Evolutionary conservation across 176 grass and related monocot species (phyloP).

Genomic region (Rhynchospora breviuscula): DNA sequence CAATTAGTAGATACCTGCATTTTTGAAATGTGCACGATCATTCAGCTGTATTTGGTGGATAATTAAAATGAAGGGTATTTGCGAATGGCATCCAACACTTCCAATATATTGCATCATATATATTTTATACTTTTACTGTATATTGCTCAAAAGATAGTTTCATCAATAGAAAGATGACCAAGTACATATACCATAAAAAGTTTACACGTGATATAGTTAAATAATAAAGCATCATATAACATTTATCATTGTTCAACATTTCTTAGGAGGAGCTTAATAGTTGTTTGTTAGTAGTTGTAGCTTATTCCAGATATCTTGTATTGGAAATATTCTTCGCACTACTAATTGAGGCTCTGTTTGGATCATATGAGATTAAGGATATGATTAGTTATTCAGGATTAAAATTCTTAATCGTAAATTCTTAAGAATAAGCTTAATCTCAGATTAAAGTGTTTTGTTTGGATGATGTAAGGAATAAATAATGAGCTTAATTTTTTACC

Average conservation of each 20-base stretch:
- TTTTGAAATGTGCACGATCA: not conserved
- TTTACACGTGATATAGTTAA: not conserved
- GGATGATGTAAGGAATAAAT: no score
- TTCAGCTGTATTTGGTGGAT: not conserved
- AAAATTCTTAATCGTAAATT: no score
- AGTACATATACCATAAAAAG: not conserved
- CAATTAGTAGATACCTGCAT: not conserved
- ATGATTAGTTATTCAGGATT: no score
- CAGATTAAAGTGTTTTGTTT: no score
- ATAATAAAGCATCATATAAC: not conserved
- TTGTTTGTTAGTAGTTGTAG: not conserved
- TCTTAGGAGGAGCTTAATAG: not conserved
- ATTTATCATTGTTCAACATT: not conserved
- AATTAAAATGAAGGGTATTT: not conserved
- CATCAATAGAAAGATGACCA: not conserved
- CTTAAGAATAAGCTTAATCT: no score
- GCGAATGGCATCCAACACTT: not conserved
- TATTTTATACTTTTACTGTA: not conserved
- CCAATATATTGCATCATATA: not conserved
- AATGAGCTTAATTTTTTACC: no score
- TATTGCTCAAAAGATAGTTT: not conserved
- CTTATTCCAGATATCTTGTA: not conserved
- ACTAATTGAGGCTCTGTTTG: not conserved
- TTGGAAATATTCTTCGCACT: not conserved
- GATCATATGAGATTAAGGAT: no score